These are phyloP conservation scores for Lodderomyces theae DNA, from an alignment of 1,139 yeast genomes.

Conservation along the genomic window DNA sequence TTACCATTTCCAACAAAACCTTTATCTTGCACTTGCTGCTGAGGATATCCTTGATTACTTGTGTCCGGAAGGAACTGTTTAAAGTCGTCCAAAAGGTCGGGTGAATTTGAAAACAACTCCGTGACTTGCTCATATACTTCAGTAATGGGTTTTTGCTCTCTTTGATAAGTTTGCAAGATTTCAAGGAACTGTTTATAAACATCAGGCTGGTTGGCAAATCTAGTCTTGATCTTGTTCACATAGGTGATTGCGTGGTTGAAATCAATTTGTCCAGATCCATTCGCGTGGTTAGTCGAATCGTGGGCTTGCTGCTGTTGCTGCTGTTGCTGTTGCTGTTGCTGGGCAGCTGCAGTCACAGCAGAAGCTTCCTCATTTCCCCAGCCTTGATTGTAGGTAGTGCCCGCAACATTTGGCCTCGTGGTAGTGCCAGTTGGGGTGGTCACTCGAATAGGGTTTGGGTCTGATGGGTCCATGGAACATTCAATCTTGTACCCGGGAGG, in stretches of 20 bases:
- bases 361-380: conserved; percentile 22
- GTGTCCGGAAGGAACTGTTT: conserved; percentile 94
- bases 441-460: conserved; percentile 89
- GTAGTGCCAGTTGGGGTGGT: conserved; percentile 95
- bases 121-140: conserved; percentile 96
- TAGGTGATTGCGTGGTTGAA: conserved; percentile 96
- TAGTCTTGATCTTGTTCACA: conserved; percentile 91
- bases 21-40: conserved; percentile 15
- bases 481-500: conserved; percentile 97
- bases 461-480: conserved; percentile 85
- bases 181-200: conserved; percentile 93
- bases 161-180: conserved; percentile 91
- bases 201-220: conserved; percentile 93
- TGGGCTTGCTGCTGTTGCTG: conserved; percentile 17
- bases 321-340: conserved; percentile 17
- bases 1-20: conserved; percentile 26
- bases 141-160: conserved; percentile 91
- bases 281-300: conserved; percentile 24
- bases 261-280: conserved; percentile 80
- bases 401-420: conserved; percentile 54
- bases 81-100: conserved; percentile 90
- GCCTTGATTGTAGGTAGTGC: conserved; percentile 20
- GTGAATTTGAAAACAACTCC: conserved; percentile 83
- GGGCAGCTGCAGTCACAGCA: conserved; percentile 12
- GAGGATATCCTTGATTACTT: conserved; percentile 38